Evolutionary conservation across 2,329 filamentous ascomycete species (phyloP), one percentile per base, ranked within the genome.

Genomic region (Macroventuria anomochaeta): DNA sequence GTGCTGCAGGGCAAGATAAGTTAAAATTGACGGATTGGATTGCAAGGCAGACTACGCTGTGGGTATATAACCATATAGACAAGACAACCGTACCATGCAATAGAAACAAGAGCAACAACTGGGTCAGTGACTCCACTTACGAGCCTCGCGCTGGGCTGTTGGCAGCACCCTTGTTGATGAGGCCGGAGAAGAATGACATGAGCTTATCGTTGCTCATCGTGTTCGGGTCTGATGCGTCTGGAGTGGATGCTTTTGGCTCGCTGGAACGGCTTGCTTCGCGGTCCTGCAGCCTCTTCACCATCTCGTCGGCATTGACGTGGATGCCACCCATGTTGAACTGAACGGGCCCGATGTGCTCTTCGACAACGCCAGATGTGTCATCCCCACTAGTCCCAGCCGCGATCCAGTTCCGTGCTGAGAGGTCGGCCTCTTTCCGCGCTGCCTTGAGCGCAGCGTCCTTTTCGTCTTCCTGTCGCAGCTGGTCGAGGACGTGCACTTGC

Each of bases 271-370:
- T 74, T 25, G 73, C 70, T 64, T 76, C 71, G 13, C 73, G 73
- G 44, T 76, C 73, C 68, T 92, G 93, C 56, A 96, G 80, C 65
- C 89, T 85, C 74, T 92, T 89, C 53, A 96, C 78, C 89, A 96
- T 95, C 68, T 96, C 92, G 69, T 96, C 93, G 7, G 92, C 92
- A 75, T 97, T 92, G 25, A 96, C 90, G 71, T 96, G 92, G 59
- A 99, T 97, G 46, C 95, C 95, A 34, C 95, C 95, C 83, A 99
- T 95, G 73, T 99, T 99, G 79, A 97, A 97, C 70, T 96, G 92
- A 60, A 97, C 92, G 0, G 93, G 92, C 0, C 93, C 93, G 67
- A 96, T 96, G 66, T 96, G 92, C 54, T 76, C 72, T 48, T 77
- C 74, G 4, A 77, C 73, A 10, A 76, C 70, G n/a, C 73, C 71